phyloP scores from a whole-genome alignment of 805 yeast genomes.

The Metschnikowia drakensbergensis region DNA sequence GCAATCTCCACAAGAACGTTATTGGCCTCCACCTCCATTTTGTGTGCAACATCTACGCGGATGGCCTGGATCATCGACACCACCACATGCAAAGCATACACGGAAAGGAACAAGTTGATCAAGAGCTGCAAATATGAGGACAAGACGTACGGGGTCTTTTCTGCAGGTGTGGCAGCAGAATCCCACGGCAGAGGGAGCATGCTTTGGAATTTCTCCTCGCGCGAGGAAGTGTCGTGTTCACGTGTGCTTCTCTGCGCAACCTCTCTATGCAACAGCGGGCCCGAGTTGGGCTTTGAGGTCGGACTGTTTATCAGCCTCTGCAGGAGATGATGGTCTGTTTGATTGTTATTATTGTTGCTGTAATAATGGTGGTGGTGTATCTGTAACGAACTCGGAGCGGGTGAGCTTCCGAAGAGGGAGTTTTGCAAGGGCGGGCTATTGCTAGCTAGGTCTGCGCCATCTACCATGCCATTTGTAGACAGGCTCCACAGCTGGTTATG shows the following conservation, averaged over 20 bases:
- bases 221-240: neutral
- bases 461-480: neutral
- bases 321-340: neutral
- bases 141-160: constrained; percentile 51
- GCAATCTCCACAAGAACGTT: constrained; percentile 49
- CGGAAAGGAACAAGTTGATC: constrained; percentile 46
- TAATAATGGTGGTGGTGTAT: constrained; percentile 50
- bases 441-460: neutral
- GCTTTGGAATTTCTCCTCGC: neutral
- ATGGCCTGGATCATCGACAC: constrained; percentile 46
- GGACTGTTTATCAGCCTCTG: neutral
- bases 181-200: constrained; percentile 61
- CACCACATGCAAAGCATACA: constrained; percentile 43
- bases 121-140: constrained; percentile 60
- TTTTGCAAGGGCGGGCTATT: neutral
- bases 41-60: constrained; percentile 49
- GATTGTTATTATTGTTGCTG: constrained; percentile 3
- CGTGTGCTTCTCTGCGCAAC: neutral
- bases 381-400: constrained; percentile 13
- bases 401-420: neutral
- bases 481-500: neutral
- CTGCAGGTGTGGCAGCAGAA: constrained; percentile 45
- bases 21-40: constrained; percentile 46
- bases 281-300: neutral
- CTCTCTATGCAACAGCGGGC: neutral